Conservation (phyloP, 2,329 filamentous ascomycete species). For the Colletotrichum theobromicola region DNA sequence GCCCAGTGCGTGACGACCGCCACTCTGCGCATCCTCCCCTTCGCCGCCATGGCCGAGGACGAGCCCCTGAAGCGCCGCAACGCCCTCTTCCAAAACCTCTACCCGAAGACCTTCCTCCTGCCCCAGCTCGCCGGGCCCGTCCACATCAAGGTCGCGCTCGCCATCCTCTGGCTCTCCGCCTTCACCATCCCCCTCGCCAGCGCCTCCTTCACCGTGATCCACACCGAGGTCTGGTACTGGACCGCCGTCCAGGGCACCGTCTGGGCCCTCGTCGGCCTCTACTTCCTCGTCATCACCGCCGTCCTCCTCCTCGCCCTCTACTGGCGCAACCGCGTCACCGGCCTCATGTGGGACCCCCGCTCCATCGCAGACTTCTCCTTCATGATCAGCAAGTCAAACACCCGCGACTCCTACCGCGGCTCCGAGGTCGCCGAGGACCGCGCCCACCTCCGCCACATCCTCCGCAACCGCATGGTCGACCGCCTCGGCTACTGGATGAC, state of each 20-base stretch:
- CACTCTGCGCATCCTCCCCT: constrained; percentile 79
- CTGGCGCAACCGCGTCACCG: constrained; percentile 71
- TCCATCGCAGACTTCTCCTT: constrained; percentile 83
- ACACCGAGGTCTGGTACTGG: constrained; percentile 75
- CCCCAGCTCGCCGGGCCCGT: constrained; percentile 66
- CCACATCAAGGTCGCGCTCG: constrained; percentile 68
- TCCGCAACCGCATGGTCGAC: constrained; percentile 64
- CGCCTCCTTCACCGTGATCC: constrained; percentile 72
- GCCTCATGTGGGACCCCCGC: constrained; percentile 83
- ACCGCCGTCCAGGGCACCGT: constrained; percentile 77
- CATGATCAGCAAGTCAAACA: constrained; percentile 81
- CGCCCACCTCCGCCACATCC: constrained; percentile 57
- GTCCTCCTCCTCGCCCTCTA: constrained; percentile 64
- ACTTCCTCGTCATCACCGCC: constrained; percentile 68
- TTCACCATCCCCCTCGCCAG: constrained; percentile 85
- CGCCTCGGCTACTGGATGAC: constrained; percentile 88
- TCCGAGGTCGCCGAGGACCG: constrained; percentile 65
- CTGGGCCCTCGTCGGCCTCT: constrained; percentile 79
- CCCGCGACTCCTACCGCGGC: constrained; percentile 72
- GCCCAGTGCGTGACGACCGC: constrained; percentile 76
- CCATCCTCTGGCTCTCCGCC: constrained; percentile 78
- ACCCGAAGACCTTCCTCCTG: constrained; percentile 73
- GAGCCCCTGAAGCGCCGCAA: constrained; percentile 63
- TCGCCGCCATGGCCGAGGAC: constrained; percentile 75
- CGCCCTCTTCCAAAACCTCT: constrained; percentile 71